Conservation (phyloP, 1,284 basidiomycete species). For the Papiliotrema terrestris region DNA sequence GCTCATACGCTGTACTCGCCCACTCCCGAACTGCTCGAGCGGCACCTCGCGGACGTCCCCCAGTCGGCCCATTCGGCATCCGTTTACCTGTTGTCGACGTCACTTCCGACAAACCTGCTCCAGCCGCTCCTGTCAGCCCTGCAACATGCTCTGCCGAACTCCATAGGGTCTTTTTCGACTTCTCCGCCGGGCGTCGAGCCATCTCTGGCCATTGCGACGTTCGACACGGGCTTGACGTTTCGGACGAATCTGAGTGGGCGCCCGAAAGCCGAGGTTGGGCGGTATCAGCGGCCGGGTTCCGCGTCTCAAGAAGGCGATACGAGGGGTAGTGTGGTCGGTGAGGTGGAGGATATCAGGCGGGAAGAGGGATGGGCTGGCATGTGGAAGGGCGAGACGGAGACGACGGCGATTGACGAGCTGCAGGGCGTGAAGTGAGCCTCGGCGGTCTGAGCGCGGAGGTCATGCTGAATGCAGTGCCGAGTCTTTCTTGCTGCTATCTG, state of each 20-base stretch:
- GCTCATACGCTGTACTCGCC: slow-evolving; percentile 31
- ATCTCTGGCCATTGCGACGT: slow-evolving; percentile 31
- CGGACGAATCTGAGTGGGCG: slow-evolving; percentile 25
- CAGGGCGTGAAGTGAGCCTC: slow-evolving; percentile 21
- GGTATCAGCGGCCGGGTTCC: slow-evolving; percentile 30
- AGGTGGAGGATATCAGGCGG: slow-evolving; percentile 18
- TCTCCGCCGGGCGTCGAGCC: slow-evolving; percentile 18
- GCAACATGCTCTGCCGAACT: slow-evolving; percentile 11
- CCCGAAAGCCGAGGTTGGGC: slow-evolving; percentile 37
- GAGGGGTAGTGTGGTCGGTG: slow-evolving; percentile 30
- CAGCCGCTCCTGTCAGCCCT: slow-evolving; percentile 18
- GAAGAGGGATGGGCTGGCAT: slow-evolving; percentile 19
- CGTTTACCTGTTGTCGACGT: slow-evolving; percentile 37
- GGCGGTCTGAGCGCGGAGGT: not conserved
- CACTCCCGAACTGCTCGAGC: slow-evolving; percentile 13
- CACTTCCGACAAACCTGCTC: slow-evolving; percentile 15
- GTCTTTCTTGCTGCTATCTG: slow-evolving; percentile 31
- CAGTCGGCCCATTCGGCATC: slow-evolving; percentile 6
- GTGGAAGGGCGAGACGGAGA: slow-evolving; percentile 17
- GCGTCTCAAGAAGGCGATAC: slow-evolving; percentile 26
- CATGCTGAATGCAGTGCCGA: slow-evolving; percentile 8
- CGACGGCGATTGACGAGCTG: slow-evolving; percentile 20
- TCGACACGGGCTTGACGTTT: slow-evolving; percentile 16
- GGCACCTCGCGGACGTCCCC: slow-evolving; percentile 4
- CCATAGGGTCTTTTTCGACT: slow-evolving; percentile 33